phyloP scores from a whole-genome alignment of 2,329 filamentous ascomycete species.

The Paecilomyces variotii region DNA sequence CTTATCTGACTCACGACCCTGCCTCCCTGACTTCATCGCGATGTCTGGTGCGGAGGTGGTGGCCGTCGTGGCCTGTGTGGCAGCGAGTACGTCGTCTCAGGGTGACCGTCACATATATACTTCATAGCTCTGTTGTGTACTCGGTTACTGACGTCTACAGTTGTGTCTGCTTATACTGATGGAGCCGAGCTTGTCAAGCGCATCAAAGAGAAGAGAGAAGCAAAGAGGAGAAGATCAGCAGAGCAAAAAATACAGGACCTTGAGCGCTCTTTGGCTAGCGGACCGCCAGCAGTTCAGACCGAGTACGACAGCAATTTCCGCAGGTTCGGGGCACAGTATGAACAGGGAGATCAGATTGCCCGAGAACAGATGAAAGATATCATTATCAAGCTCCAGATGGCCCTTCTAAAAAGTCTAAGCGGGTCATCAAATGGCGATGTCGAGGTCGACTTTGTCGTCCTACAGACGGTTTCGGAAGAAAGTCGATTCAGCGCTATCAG shows the following conservation, averaged over 20 bases:
- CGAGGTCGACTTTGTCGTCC: constrained; percentile 20
- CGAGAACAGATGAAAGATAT: constrained; percentile 33
- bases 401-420: constrained; percentile 25
- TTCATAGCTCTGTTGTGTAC: not conserved
- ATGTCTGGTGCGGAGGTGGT: constrained; percentile 16
- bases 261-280: constrained; percentile 27
- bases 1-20: not conserved
- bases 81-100: constrained; percentile 10
- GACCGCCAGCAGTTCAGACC: constrained; percentile 25
- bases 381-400: constrained; percentile 28
- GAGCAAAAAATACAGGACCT: constrained; percentile 18
- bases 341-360: constrained; percentile 27
- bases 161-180: constrained; percentile 24
- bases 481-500: constrained; percentile 27
- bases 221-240: constrained; percentile 12
- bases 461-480: constrained; percentile 29
- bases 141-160: constrained; percentile 8
- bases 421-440: constrained; percentile 21
- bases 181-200: constrained; percentile 20
- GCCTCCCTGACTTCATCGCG: not conserved
- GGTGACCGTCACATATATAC: not conserved
- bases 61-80: constrained; percentile 15
- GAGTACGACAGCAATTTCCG: constrained; percentile 27
- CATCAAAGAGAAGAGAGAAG: constrained; percentile 17
- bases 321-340: constrained; percentile 27